phyloP scores from a whole-genome alignment of 140 eudicot species.

The Bidens hawaiensis region DNA sequence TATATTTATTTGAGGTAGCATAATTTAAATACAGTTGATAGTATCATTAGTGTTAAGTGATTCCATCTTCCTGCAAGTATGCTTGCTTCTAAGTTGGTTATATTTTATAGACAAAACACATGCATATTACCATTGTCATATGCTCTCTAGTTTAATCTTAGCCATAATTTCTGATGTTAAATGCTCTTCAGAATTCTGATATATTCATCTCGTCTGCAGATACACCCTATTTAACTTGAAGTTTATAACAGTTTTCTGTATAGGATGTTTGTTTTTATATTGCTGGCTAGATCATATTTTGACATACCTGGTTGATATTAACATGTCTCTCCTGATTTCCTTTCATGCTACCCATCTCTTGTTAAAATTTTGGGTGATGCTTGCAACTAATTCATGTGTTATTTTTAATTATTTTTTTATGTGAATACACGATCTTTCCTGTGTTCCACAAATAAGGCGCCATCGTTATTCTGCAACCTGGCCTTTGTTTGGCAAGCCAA shows the following conservation, averaged over 20 bases:
- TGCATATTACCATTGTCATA: conserved; percentile 8
- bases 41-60: not conserved
- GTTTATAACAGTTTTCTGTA: not conserved
- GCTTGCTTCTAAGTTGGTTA: conserved; percentile 12
- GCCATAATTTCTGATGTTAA: not conserved
- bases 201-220: conserved; percentile 1
- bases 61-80: not conserved
- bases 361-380: not conserved
- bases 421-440: not conserved
- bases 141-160: not conserved
- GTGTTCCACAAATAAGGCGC: not conserved
- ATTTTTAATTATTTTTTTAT: not conserved
- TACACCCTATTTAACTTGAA: not conserved
- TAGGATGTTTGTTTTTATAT: not conserved
- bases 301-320: not conserved
- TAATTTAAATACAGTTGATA: not conserved
- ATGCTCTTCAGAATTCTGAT: not conserved
- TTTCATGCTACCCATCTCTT: not conserved
- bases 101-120: not conserved
- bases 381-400: not conserved
- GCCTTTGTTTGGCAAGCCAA: not conserved
- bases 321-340: not conserved
- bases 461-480: not conserved
- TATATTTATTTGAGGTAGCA: not conserved
- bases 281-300: not conserved